Evolutionary conservation across 352 stramenopile species (phyloP).

Genomic region (Thraustochytrium striatum): DNA sequence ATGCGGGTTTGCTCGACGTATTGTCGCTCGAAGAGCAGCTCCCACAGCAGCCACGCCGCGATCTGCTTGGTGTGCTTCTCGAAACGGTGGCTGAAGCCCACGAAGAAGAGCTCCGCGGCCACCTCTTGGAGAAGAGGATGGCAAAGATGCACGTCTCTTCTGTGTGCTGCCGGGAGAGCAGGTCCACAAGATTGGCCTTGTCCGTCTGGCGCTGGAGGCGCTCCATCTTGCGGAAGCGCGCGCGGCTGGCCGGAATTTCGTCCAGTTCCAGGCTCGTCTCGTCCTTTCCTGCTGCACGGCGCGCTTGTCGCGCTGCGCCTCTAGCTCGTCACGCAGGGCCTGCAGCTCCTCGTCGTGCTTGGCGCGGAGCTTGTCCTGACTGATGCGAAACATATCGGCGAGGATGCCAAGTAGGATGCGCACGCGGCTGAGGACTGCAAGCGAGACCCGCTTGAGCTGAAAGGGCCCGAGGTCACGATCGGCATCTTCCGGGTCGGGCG

Average conservation of each 20-base stretch:
- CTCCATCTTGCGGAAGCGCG: conserved; percentile 15
- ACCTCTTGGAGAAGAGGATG: conserved; percentile 22
- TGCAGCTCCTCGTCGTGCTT: neutral
- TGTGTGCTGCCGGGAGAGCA: neutral
- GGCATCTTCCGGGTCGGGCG: too few relatives aligned
- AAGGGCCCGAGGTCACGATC: neutral
- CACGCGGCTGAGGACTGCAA: neutral
- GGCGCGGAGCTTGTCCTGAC: conserved; percentile 15
- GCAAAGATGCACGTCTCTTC: neutral
- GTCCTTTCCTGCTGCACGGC: neutral
- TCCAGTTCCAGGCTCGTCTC: conserved; percentile 39
- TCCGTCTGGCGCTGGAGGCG: conserved; percentile 20
- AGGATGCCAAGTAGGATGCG: conserved; percentile 17
- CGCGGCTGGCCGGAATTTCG: conserved; percentile 15
- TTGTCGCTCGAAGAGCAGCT: conserved; percentile 28
- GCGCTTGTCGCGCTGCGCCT: neutral
- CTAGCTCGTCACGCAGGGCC: neutral
- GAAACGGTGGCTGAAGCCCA: conserved; percentile 34
- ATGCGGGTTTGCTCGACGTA: neutral
- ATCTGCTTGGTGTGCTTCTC: neutral
- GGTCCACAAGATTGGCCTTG: neutral
- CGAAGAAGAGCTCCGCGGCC: conserved; percentile 41
- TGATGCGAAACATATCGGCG: neutral
- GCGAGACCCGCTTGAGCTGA: neutral
- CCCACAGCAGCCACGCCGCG: neutral